Evolutionary conservation across 2,329 filamentous ascomycete species (phyloP).

Genomic region (Aspergillus sp.): DNA sequence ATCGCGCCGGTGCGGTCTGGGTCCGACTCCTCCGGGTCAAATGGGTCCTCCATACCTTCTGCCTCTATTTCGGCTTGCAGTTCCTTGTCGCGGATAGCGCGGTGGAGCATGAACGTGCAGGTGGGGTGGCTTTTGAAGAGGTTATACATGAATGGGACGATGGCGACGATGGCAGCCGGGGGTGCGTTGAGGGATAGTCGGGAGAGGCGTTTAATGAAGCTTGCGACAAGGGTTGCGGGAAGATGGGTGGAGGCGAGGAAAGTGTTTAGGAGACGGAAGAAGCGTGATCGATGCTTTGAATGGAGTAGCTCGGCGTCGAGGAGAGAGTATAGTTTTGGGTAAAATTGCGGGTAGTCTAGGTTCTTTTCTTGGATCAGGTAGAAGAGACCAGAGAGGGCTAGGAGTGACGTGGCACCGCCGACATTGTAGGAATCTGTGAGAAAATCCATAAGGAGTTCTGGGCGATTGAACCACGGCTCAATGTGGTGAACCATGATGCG

Average conservation of each 20-base stretch:
- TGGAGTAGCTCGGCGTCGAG: conserved; percentile 84
- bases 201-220: conserved; percentile 92
- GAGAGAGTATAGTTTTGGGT: conserved; percentile 88
- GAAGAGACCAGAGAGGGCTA: conserved; percentile 90
- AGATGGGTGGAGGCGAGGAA: conserved; percentile 92
- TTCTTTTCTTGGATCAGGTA: conserved; percentile 93
- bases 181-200: conserved; percentile 83
- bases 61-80: conserved; percentile 61
- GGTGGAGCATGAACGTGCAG: conserved; percentile 95
- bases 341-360: conserved; percentile 93
- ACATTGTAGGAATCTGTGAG: conserved; percentile 89
- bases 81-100: conserved; percentile 62
- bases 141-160: conserved; percentile 95
- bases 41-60: conserved; percentile 70
- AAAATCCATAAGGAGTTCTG: conserved; percentile 92
- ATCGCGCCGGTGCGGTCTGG: conserved; percentile 85
- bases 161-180: conserved; percentile 81
- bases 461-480: conserved; percentile 83
- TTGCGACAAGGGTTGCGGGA: conserved; percentile 84
- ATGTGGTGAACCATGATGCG: conserved; percentile 73
- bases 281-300: conserved; percentile 88
- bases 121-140: conserved; percentile 84
- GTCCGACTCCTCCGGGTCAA: conserved; percentile 71
- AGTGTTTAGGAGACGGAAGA: conserved; percentile 87
- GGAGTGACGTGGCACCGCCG: conserved; percentile 80